A percentile compares a stretch with the other conserved stretches of the same genome.
Evolutionary conservation across 2,329 filamentous ascomycete species (phyloP).

Genomic region (Fusarium incarnatum): DNA sequence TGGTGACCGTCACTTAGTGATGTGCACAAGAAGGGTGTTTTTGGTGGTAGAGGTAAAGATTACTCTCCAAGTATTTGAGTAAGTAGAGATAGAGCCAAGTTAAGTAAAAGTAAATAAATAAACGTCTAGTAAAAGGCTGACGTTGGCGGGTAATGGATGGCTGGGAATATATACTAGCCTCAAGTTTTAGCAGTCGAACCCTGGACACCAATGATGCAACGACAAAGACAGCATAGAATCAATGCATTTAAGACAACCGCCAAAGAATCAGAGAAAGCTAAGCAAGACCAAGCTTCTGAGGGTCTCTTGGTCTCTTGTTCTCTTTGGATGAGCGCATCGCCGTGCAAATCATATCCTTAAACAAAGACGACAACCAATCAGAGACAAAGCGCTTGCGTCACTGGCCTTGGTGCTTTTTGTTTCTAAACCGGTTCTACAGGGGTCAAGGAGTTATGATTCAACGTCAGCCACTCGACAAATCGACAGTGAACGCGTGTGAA

Average conservation of each 20-base stretch:
- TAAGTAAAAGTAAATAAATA: constrained; percentile 11
- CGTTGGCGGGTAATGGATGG: constrained; percentile 14
- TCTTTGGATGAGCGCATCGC: constrained; percentile 38
- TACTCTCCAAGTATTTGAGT: background rate
- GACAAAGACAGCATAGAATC: background rate
- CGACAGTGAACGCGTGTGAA: constrained; percentile 29
- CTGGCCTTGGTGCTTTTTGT: constrained; percentile 9
- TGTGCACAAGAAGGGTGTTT: constrained; percentile 11
- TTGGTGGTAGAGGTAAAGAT: background rate
- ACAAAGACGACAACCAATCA: constrained; percentile 29
- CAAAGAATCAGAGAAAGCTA: constrained; percentile 23
- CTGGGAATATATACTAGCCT: constrained; percentile 29
- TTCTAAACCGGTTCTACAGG: constrained; percentile 38
- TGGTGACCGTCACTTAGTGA: constrained; percentile 8
- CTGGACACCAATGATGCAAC: constrained; percentile 32
- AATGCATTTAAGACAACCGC: constrained; percentile 1
- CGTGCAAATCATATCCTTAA: constrained; percentile 41
- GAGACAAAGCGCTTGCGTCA: constrained; percentile 35
- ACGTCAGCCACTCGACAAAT: constrained; percentile 33
- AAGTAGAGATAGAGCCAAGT: background rate
- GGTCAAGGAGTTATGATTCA: constrained; percentile 5
- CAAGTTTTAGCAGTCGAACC: constrained; percentile 6
- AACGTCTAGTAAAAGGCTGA: constrained; percentile 16
- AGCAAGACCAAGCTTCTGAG: constrained; percentile 2
- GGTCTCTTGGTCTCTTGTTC: constrained; percentile 29